phyloP scores from a whole-genome alignment of 1,284 basidiomycete genomes.

The Farysia itapuensis region DNA sequence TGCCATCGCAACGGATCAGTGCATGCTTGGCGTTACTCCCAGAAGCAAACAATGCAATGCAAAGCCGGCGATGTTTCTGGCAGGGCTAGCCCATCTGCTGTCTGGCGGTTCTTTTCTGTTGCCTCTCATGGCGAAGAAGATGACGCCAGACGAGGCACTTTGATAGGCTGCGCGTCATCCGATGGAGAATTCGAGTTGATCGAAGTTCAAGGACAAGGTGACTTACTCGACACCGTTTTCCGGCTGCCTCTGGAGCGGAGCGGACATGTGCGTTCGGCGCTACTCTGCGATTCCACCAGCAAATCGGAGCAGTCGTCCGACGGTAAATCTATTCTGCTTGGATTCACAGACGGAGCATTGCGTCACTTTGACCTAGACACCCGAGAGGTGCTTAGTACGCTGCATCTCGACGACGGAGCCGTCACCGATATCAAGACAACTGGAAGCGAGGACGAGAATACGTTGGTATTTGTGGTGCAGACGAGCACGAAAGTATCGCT shows the following conservation, averaged over 20 bases:
- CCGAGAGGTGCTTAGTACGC: slow-evolving; percentile 11
- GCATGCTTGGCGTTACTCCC: slow-evolving; percentile 20
- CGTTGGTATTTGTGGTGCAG: slow-evolving; percentile 15
- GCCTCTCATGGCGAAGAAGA: too few relatives aligned
- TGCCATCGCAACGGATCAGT: slow-evolving; percentile 36
- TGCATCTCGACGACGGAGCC: slow-evolving; percentile 31
- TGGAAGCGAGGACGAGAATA: slow-evolving; percentile 11
- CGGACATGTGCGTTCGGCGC: slow-evolving; percentile 17
- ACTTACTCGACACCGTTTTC: slow-evolving; percentile 10
- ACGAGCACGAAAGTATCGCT: slow-evolving; percentile 20
- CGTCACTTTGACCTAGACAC: slow-evolving; percentile 17
- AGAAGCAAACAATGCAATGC: too few relatives aligned
- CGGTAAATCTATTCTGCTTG: slow-evolving; percentile 8
- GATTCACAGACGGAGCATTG: slow-evolving; percentile 22
- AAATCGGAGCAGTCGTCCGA: neutral
- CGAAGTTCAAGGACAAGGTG: neutral
- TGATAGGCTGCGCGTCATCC: neutral
- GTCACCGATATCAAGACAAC: slow-evolving; percentile 8
- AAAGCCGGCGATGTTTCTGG: too few relatives aligned
- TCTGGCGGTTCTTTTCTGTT: too few relatives aligned
- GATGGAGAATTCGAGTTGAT: neutral
- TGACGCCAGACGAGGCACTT: too few relatives aligned
- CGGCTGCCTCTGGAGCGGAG: slow-evolving; percentile 11
- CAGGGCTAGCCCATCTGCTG: too few relatives aligned
- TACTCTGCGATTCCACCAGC: slow-evolving; percentile 6